Evolutionary conservation across 169 alveolate species (phyloP).

Genomic region (Plasmodium blacklocki): DNA sequence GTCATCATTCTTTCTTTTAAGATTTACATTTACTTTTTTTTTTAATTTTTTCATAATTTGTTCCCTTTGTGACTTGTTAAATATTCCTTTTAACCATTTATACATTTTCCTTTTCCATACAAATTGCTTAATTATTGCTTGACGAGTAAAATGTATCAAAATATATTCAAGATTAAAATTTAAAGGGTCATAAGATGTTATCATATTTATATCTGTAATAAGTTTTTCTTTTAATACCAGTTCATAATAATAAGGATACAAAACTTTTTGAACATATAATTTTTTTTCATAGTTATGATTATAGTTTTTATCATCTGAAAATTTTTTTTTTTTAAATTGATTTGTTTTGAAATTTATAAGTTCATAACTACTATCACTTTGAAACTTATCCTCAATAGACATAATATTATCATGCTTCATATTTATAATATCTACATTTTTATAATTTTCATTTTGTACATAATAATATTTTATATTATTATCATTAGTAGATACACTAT

Average conservation of each 20-base stretch:
- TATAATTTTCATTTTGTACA: background rate
- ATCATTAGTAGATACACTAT: background rate
- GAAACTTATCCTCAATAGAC: background rate
- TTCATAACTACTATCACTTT: conserved; percentile 23
- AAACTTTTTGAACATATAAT: conserved; percentile 31
- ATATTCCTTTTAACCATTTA: background rate
- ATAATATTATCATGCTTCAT: too few species aligned
- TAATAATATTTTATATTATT: background rate
- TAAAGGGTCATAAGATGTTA: conserved; percentile 15
- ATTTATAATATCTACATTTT: background rate
- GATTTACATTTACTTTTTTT: background rate
- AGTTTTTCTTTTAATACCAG: conserved; percentile 24
- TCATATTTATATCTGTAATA: conserved; percentile 16
- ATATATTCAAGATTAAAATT: conserved; percentile 30
- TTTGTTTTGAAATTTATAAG: background rate
- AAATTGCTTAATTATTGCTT: conserved; percentile 37
- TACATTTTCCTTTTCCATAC: conserved; percentile 42
- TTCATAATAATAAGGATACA: conserved; percentile 40
- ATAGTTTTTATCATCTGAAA: background rate
- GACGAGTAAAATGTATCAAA: conserved; percentile 19
- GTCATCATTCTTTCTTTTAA: background rate
- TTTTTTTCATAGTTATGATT: background rate
- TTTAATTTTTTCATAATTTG: background rate
- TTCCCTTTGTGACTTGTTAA: background rate
- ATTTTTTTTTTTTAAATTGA: background rate